Evolutionary conservation across 345 rosid genomes (phyloP).

Genomic region (Eucalyptus regnans): DNA sequence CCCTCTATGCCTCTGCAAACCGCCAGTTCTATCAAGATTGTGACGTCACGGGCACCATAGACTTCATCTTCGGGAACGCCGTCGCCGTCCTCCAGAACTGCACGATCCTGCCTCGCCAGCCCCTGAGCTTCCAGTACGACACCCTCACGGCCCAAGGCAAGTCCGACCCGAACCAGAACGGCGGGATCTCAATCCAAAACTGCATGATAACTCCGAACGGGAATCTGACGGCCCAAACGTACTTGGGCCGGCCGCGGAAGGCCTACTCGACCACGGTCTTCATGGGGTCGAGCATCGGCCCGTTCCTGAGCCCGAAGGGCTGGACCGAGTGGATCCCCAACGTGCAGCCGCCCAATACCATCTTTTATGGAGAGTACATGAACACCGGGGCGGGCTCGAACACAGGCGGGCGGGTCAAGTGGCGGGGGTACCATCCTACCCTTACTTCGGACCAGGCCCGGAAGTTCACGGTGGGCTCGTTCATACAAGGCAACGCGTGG

Average conservation of each 20-base stretch:
- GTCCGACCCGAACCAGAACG: background rate
- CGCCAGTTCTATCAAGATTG: constrained; percentile 72
- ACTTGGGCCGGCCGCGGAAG: constrained; percentile 76
- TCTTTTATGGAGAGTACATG: constrained; percentile 56
- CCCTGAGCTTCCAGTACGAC: constrained; percentile 6
- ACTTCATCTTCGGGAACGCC: constrained; percentile 71
- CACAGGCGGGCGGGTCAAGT: constrained; percentile 25
- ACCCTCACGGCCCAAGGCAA: background rate
- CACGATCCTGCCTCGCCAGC: constrained; percentile 27
- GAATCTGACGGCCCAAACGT: constrained; percentile 34
- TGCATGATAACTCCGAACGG: constrained; percentile 14
- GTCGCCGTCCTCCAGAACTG: constrained; percentile 65
- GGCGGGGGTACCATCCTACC: constrained; percentile 47
- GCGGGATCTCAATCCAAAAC: background rate
- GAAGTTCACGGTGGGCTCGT: constrained; percentile 27
- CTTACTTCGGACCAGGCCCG: constrained; percentile 27
- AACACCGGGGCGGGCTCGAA: constrained; percentile 50
- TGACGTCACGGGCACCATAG: constrained; percentile 60
- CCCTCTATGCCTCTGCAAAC: constrained; percentile 53
- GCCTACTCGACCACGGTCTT: constrained; percentile 47
- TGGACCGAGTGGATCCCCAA: constrained; percentile 50
- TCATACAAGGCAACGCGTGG: constrained; percentile 54
- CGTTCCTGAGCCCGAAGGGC: constrained; percentile 33
- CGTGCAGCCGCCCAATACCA: constrained; percentile 43
- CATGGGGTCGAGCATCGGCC: constrained; percentile 53